Percentiles rank a stretch among this genome's conserved stretches.
phyloP scores from a whole-genome alignment of 306 rosid species.

The Datisca glomerata region DNA sequence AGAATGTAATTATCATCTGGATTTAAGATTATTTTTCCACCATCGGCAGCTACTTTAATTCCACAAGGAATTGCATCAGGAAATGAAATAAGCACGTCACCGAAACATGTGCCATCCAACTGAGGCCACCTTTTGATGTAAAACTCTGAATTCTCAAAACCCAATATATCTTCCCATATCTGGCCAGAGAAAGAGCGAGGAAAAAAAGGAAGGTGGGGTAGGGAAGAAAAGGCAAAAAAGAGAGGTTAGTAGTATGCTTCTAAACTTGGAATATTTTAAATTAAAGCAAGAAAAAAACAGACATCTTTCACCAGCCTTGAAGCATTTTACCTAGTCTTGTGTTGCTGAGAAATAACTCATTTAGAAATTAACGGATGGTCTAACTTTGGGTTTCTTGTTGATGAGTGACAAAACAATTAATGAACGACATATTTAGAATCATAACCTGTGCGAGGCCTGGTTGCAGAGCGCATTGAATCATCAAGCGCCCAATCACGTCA shows the following conservation, averaged over 20 bases:
- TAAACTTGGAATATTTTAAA: background rate
- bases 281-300: background rate
- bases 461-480: constrained; percentile 98
- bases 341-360: too few species aligned
- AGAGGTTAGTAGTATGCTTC: too few species aligned
- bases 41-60: constrained; percentile 78
- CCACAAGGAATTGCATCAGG: constrained; percentile 98
- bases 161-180: constrained; percentile 99
- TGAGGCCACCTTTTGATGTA: constrained; percentile 93
- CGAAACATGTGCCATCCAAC: constrained; percentile 53
- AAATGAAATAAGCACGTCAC: constrained; percentile 68
- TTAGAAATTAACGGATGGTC: too few species aligned
- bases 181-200: constrained; percentile 24
- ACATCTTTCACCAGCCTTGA: background rate
- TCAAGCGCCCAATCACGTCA: constrained; percentile 96
- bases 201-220: background rate
- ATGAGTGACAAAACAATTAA: too few species aligned
- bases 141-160: constrained; percentile 97
- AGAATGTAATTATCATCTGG: constrained; percentile 77
- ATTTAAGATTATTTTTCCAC: constrained; percentile 70
- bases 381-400: too few species aligned
- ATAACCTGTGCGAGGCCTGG: constrained; percentile 99
- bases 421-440: too few species aligned
- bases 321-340: too few species aligned
- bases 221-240: too few species aligned